Evolutionary conservation across 2,329 filamentous ascomycete species (phyloP).

Genomic region (Diaporthe ilicicola): DNA sequence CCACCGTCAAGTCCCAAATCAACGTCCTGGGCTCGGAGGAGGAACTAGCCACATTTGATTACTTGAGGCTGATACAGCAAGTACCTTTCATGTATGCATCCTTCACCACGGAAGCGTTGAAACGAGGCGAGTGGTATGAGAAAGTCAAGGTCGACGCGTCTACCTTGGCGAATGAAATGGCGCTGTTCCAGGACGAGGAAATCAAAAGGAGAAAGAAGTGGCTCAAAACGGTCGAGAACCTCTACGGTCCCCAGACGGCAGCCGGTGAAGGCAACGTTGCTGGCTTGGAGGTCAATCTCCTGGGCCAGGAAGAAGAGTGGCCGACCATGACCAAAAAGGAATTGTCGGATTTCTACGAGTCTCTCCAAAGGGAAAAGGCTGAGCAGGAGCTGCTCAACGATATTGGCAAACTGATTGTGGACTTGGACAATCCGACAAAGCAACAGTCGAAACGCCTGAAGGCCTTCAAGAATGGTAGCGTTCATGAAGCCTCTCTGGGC

Average conservation of each 20-base stretch:
- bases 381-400: slow-evolving; percentile 75
- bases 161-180: slow-evolving; percentile 91
- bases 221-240: slow-evolving; percentile 84
- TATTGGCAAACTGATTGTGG: slow-evolving; percentile 77
- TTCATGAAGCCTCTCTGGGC: slow-evolving; percentile 90
- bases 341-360: slow-evolving; percentile 75
- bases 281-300: slow-evolving; percentile 85
- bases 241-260: slow-evolving; percentile 70
- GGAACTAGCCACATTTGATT: slow-evolving; percentile 81
- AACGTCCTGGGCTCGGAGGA: slow-evolving; percentile 77
- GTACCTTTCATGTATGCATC: slow-evolving; percentile 91
- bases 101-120: slow-evolving; percentile 84
- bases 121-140: slow-evolving; percentile 88
- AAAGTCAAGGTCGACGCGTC: slow-evolving; percentile 90
- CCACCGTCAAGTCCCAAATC: slow-evolving; percentile 76
- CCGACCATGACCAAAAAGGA: slow-evolving; percentile 80
- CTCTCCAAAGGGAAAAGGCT: slow-evolving; percentile 70
- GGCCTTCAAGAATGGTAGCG: slow-evolving; percentile 95
- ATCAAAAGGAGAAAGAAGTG: slow-evolving; percentile 87
- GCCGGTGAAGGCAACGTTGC: slow-evolving; percentile 73
- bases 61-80: slow-evolving; percentile 80
- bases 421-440: slow-evolving; percentile 82
- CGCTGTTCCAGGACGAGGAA: slow-evolving; percentile 91
- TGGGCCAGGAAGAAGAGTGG: slow-evolving; percentile 83
- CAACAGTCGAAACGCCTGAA: slow-evolving; percentile 88